These are phyloP conservation scores for Rhodotorula sp. DNA, from an alignment of 1,284 basidiomycete species.

Conservation along the genomic window DNA sequence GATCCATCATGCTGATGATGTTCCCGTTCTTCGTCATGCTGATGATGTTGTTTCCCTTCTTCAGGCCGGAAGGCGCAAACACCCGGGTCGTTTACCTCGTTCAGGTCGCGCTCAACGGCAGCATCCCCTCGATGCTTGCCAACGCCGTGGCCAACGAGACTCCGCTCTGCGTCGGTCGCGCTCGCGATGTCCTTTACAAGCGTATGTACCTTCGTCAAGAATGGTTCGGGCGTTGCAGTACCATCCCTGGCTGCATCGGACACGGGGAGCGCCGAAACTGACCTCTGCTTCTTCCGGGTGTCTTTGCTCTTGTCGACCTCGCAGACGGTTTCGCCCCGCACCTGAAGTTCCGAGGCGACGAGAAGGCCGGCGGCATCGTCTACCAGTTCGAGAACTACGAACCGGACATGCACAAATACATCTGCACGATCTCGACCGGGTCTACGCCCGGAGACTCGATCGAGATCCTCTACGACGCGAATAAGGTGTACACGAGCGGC, in stretches of 20 bases:
- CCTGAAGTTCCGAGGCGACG: not conserved
- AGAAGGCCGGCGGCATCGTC: not conserved
- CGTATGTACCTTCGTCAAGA: not conserved
- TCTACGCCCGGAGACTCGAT: constrained; percentile 7
- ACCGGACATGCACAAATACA: constrained; percentile 5
- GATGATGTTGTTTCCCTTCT: not conserved
- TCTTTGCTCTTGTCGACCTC: not conserved
- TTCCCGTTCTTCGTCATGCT: not conserved
- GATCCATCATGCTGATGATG: not conserved
- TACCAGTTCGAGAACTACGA: constrained; percentile 26
- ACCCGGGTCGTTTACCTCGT: constrained; percentile 21
- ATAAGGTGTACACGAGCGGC: constrained; percentile 17
- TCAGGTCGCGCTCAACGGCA: constrained; percentile 23
- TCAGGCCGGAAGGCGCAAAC: constrained; percentile 5
- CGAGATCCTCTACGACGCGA: constrained; percentile 21
- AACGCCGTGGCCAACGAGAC: constrained; percentile 17
- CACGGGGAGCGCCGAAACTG: not conserved
- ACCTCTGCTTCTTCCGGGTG: not conserved
- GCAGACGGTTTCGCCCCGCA: not conserved
- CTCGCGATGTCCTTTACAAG: constrained; percentile 9
- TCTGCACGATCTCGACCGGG: constrained; percentile 20
- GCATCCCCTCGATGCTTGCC: constrained; percentile 16
- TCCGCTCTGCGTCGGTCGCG: constrained; percentile 17
- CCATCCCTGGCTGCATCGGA: no score
- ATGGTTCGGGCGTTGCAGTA: no score